These are phyloP conservation scores for Rhodotorula taiwanensis DNA, from an alignment of 768 basidiomycete species.

Conservation along the genomic window DNA sequence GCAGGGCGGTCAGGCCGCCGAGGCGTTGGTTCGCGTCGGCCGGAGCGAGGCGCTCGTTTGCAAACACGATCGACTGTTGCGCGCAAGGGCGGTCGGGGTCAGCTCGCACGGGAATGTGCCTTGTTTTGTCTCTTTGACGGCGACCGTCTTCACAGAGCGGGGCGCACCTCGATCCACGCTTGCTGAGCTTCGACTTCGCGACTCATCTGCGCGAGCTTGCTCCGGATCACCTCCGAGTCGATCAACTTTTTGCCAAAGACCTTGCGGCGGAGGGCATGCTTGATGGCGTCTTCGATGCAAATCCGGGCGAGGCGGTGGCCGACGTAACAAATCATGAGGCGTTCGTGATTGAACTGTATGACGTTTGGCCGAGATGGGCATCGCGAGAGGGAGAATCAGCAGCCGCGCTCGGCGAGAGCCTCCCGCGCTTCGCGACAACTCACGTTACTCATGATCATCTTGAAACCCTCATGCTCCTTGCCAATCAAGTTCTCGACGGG, in stretches of 20 bases:
- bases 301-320: constrained; percentile 34
- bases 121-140: background rate
- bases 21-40: constrained; percentile 30
- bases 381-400: background rate
- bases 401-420: too few species aligned
- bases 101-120: too few species aligned
- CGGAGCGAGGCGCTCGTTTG: constrained; percentile 23
- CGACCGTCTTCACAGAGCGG: background rate
- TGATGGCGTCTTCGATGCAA: constrained; percentile 35
- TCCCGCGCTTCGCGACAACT: too few species aligned
- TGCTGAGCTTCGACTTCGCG: constrained; percentile 36
- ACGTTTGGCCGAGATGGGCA: background rate
- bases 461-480: constrained; percentile 39
- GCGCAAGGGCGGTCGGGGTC: background rate
- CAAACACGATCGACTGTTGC: constrained; percentile 32
- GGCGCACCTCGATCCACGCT: constrained; percentile 39
- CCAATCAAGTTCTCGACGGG: constrained; percentile 43
- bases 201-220: constrained; percentile 40
- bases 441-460: constrained; percentile 40
- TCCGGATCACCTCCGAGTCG: constrained; percentile 38
- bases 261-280: constrained; percentile 28
- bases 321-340: constrained; percentile 24
- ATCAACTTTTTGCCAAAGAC: constrained; percentile 37
- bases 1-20: constrained; percentile 38
- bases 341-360: constrained; percentile 12